A percentile compares a stretch with the other conserved stretches of the same genome.
phyloP scores from a whole-genome alignment of 2,329 filamentous ascomycete species.

The Phoma herbarum region DNA sequence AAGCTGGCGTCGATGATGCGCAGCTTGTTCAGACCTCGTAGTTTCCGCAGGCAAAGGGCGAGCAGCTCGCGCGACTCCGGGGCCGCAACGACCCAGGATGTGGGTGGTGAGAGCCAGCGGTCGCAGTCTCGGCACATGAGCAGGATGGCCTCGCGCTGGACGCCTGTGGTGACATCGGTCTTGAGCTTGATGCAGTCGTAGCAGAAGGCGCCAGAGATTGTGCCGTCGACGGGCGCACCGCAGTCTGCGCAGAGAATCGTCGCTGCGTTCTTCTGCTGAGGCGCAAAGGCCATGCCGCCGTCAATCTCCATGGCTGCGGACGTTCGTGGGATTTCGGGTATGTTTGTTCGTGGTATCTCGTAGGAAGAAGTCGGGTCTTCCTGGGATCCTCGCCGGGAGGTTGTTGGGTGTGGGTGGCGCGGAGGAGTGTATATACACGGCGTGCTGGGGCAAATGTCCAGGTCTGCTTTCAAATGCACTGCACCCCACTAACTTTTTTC shows the following conservation, averaged over 20 bases:
- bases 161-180: slow-evolving; percentile 89
- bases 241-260: slow-evolving; percentile 99
- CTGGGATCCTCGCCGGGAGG: slow-evolving; percentile 6
- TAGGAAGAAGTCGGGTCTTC: slow-evolving; percentile 1
- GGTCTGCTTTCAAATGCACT: slow-evolving; percentile 44
- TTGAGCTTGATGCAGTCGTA: slow-evolving; percentile 96
- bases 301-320: slow-evolving; percentile 53
- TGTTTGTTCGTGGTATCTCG: background rate
- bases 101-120: slow-evolving; percentile 85
- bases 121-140: slow-evolving; percentile 96
- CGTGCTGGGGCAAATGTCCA: slow-evolving; percentile 27
- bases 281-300: slow-evolving; percentile 51
- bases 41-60: slow-evolving; percentile 87
- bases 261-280: slow-evolving; percentile 56
- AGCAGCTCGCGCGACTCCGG: slow-evolving; percentile 92
- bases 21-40: slow-evolving; percentile 86
- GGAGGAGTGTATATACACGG: slow-evolving; percentile 11
- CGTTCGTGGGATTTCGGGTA: slow-evolving; percentile 7
- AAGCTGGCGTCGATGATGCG: slow-evolving; percentile 96
- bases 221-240: slow-evolving; percentile 93
- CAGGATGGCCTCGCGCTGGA: slow-evolving; percentile 87
- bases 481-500: slow-evolving; percentile 41
- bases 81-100: slow-evolving; percentile 82
- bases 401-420: slow-evolving; percentile 8
- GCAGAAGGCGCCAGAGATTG: slow-evolving; percentile 83